Percentiles rank a stretch among this genome's conserved stretches.
These are phyloP conservation scores for Trifolium fragiferum DNA, from an alignment of 306 rosid species.

Conservation along the genomic window DNA sequence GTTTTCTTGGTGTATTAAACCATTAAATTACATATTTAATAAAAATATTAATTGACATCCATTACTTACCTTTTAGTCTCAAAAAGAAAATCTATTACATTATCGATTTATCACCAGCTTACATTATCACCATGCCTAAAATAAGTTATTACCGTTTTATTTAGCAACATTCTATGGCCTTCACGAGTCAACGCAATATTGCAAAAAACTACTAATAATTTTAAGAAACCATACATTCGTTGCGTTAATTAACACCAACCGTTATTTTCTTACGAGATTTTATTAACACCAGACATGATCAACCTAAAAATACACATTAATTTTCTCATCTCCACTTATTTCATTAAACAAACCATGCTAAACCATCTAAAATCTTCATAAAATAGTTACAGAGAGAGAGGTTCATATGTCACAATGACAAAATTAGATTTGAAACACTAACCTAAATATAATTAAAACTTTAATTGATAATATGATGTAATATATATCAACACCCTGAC, in stretches of 20 bases:
- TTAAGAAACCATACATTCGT: background rate
- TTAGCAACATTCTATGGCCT: background rate
- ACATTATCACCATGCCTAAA: too few species aligned
- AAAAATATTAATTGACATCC: too few species aligned
- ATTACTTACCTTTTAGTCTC: too few species aligned
- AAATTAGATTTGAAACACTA: background rate
- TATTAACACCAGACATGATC: slow-evolving; percentile 2
- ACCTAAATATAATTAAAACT: background rate
- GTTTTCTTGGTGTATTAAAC: too few species aligned
- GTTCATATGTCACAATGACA: background rate
- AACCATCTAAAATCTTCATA: slow-evolving; percentile 22
- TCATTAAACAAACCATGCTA: slow-evolving; percentile 15
- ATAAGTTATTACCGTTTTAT: too few species aligned
- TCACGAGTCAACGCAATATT: background rate
- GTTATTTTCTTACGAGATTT: too few species aligned
- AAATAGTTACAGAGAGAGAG: background rate
- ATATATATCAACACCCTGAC: slow-evolving; percentile 27
- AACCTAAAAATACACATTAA: slow-evolving; percentile 23
- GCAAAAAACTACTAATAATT: slow-evolving; percentile 24
- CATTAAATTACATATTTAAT: too few species aligned
- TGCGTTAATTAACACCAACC: too few species aligned
- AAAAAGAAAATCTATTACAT: too few species aligned
- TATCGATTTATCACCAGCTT: too few species aligned
- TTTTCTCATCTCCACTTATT: background rate
- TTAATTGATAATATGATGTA: background rate